Evolutionary conservation across 306 rosid genomes (phyloP).

Genomic region (Quercus bicolor): DNA sequence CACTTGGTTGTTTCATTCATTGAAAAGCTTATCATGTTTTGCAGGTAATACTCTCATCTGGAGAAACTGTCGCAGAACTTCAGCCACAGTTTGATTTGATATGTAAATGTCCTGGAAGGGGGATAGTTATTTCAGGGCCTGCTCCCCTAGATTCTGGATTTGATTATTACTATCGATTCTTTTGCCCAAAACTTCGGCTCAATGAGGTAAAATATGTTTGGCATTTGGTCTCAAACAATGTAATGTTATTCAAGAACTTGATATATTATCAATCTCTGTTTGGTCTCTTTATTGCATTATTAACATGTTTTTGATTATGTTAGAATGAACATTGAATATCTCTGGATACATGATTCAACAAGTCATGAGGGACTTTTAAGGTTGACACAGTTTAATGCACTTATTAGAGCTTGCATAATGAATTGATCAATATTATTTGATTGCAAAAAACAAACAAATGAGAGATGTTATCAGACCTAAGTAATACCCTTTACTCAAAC

Average conservation of each 20-base stretch:
- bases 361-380: neutral
- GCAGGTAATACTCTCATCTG: slow-evolving; percentile 59
- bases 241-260: neutral
- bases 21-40: neutral
- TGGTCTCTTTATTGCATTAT: neutral
- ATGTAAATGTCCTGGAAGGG: slow-evolving; percentile 51
- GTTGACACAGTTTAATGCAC: neutral
- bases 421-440: neutral
- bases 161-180: slow-evolving; percentile 62
- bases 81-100: slow-evolving; percentile 50
- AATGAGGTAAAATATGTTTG: slow-evolving; percentile 47
- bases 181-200: slow-evolving; percentile 56
- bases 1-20: no score
- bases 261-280: neutral
- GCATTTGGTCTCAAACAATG: neutral
- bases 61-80: slow-evolving; percentile 37
- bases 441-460: neutral
- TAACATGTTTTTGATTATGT: neutral
- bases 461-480: neutral
- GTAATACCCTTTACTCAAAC: no score
- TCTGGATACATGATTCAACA: neutral
- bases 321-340: neutral
- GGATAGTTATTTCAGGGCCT: slow-evolving; percentile 52
- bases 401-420: neutral
- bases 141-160: slow-evolving; percentile 59